phyloP scores from a whole-genome alignment of 768 basidiomycete genomes.

The Hypsizygus marmoreus region DNA sequence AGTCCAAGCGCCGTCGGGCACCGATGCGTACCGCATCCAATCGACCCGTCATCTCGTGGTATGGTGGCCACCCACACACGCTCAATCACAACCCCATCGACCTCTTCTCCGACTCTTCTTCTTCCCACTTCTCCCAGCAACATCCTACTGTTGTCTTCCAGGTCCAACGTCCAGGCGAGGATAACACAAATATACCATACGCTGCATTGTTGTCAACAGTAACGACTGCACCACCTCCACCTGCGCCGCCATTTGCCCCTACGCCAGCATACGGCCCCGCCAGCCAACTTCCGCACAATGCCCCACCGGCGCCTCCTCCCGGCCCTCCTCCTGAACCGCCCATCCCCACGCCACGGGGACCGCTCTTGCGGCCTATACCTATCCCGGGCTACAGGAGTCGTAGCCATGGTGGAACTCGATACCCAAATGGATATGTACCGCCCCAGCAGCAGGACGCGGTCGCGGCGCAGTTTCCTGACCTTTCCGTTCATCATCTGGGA shows the following conservation, averaged over 20 bases:
- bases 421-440: constrained; percentile 17
- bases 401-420: constrained; percentile 8
- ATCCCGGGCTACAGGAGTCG: not conserved
- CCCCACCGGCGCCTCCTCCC: not conserved
- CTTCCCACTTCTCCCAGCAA: constrained; percentile 1
- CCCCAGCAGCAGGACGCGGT: constrained; percentile 8
- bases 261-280: constrained; percentile 1
- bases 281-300: not conserved
- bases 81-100: constrained; percentile 5
- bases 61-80: constrained; percentile 1
- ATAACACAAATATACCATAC: no score
- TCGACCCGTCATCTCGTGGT: constrained; percentile 18
- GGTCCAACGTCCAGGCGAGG: not conserved
- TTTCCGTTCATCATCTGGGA: no score
- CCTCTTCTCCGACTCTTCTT: constrained; percentile 18
- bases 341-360: not conserved
- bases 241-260: no score
- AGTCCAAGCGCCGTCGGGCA: constrained; percentile 14
- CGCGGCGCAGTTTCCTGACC: constrained; percentile 11
- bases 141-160: constrained; percentile 2
- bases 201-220: no score
- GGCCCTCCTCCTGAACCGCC: not conserved
- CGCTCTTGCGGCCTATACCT: not conserved
- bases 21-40: not conserved
- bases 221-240: no score